phyloP scores from a whole-genome alignment of 495 filamentous ascomycete genomes.

The Aspergillus carlsbadensis region DNA sequence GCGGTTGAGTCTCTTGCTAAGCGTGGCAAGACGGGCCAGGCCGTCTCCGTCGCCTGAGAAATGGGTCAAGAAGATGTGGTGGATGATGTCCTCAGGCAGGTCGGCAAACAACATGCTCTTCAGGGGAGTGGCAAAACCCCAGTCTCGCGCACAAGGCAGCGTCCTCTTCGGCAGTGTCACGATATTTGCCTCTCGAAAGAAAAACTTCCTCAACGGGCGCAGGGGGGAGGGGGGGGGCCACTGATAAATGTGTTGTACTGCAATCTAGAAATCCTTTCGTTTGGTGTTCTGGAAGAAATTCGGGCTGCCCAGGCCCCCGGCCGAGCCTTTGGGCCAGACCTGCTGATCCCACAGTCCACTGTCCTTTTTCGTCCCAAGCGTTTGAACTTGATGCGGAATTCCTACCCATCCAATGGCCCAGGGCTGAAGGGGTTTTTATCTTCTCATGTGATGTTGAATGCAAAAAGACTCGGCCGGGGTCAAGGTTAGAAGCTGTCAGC shows the following conservation, averaged over 20 bases:
- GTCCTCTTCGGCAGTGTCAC: neutral
- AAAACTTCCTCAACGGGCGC: neutral
- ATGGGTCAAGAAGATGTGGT: neutral
- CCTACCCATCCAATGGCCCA: too few relatives aligned
- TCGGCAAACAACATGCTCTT: slow-evolving; percentile 7
- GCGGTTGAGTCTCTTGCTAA: slow-evolving; percentile 2
- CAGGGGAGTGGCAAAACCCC: neutral
- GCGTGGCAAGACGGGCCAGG: neutral
- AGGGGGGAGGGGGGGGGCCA: neutral
- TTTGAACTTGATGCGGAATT: too few relatives aligned
- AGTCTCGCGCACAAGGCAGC: neutral
- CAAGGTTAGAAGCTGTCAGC: too few relatives aligned
- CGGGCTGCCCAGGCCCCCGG: neutral
- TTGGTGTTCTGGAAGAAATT: neutral
- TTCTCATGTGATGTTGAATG: too few relatives aligned
- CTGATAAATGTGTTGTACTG: too few relatives aligned
- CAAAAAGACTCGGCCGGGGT: too few relatives aligned
- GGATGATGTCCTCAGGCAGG: slow-evolving; percentile 4
- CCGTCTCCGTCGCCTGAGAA: neutral
- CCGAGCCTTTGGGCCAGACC: too few relatives aligned
- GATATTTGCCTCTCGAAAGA: neutral
- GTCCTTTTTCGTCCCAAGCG: too few relatives aligned
- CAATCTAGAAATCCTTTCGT: too few relatives aligned
- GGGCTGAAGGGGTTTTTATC: too few relatives aligned
- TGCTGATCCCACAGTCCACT: too few relatives aligned